phyloP scores from a whole-genome alignment of 1,139 yeast species.

The Magnusiomyces magnusii region DNA sequence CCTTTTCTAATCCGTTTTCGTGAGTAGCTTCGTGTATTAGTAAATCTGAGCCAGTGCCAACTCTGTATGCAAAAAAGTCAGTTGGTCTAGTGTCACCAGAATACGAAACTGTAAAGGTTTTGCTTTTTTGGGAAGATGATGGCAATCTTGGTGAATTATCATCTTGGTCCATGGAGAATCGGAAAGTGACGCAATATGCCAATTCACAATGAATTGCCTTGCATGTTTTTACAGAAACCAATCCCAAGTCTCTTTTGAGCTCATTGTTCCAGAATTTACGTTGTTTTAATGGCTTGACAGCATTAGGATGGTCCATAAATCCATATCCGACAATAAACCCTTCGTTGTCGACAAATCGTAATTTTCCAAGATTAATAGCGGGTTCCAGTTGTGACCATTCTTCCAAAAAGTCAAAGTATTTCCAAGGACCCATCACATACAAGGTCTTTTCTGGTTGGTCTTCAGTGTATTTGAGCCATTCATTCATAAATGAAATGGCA shows the following conservation, averaged over 20 bases:
- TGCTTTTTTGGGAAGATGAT: conserved; percentile 12
- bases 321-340: conserved; percentile 41
- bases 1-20: conserved; percentile 70
- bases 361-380: conserved; percentile 37
- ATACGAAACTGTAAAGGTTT: conserved; percentile 63
- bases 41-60: conserved; percentile 66
- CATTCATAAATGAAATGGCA: conserved; percentile 54
- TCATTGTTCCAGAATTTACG: conserved; percentile 3
- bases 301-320: conserved; percentile 10
- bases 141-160: not conserved
- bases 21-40: conserved; percentile 90
- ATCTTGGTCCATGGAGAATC: conserved; percentile 32
- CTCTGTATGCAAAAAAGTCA: conserved; percentile 45
- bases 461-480: conserved; percentile 48
- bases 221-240: conserved; percentile 45
- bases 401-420: conserved; percentile 52
- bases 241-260: conserved; percentile 6
- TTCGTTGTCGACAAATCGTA: conserved; percentile 61
- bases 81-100: conserved; percentile 96
- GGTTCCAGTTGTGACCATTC: conserved; percentile 65
- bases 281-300: not conserved
- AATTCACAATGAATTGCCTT: conserved; percentile 80
- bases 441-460: conserved; percentile 29
- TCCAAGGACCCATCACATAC: conserved; percentile 69
- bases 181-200: conserved; percentile 67